Evolutionary conservation across 495 filamentous ascomycete genomes (phyloP), one percentile per base, ranked within the genome.

Genomic region (Hypoxylon trugodes): DNA sequence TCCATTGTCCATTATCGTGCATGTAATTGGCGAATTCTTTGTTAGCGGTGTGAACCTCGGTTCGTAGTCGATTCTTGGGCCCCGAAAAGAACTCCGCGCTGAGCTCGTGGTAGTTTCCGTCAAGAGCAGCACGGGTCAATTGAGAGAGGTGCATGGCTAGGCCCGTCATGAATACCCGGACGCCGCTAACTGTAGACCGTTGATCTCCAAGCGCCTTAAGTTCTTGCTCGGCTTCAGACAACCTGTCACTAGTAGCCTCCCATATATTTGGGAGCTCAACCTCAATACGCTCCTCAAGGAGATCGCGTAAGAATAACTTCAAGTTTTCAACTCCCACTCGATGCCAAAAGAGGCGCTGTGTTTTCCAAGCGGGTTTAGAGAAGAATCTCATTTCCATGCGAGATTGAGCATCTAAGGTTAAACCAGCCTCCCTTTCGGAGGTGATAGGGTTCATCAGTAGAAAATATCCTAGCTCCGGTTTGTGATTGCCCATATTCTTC

Each of bases 401-500:
- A 4, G 33, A 25, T 30, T 64, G 42, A 1, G 24, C n/a, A n/a
- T 15, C 16, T 21, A 12, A 1, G 35, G 42, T 12, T 1, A 2
- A n/a, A 3, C 47, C 28, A 13, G n/a, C 18, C 21, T 49, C n/a
- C 16, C 12, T n/a, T 4, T 57, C 56, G 6, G 25, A 43, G 32
- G 51, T 51, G 7, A 28, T 60, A 2, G 76, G 79, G 38, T 80
- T 81, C 36, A 75, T 79, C 1, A 81, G 37, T 3, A 81, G 54
- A 42, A 80, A 81, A 59, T 74, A 85, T 1, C 78, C 72, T 1
- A 83, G 68, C 18, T 78, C 80, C 9, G 86, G 54, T 41, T 70
- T 78, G 1, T 74, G 77, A 9, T 67, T 76, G 61, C 81, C 77
- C 9, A 66, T 6, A 36, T 78, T 80, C 13, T 78, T 78, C 0